Base-by-base conservation (phyloP, 768 basidiomycete species). In the Xerocomus spinulosus region DNA sequence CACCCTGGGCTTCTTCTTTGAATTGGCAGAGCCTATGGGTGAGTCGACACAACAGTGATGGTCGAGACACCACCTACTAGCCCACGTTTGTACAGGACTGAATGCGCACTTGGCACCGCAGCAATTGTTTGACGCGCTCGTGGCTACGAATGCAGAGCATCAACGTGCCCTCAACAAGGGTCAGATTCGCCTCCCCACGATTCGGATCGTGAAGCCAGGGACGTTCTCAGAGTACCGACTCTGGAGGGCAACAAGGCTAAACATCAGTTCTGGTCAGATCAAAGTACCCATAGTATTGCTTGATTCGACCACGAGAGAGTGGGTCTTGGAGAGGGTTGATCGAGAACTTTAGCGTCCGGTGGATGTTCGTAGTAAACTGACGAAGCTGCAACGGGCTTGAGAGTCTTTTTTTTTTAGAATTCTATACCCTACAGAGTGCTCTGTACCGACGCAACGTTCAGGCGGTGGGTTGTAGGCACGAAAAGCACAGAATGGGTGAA, bases 221-320 rank as follows among this genome's bases (percentile, higher is more conserved):
- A 60, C 58, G 4, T 64, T 62, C 9, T 29, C 42, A 7, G 60
- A 51, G 3, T 65, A 52, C 21, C 52, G 58, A 45, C 42, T 17
- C 28, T 53, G 48, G 51, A 54, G 33, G 39, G 38, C n/a, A 23
- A 44, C 30, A 40, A 4, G 1, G 32, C 12, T 1, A 53, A 15
- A 54, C 4, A 9, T 50, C 1, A 29, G 15, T 8, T 32, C 29
- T 4, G 46, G 42, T 9, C 51, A 54, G 30, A 42, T 54, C 25
- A 64, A 64, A n/a, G 44, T 59, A 2, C 54, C 61, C 0, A 7
- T 54, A n/a, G 51, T 54, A 3, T 21, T 55, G 3, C 9, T 43
- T 12, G 23, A 59, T 33, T 15, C 28, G 15, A 20, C 13, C 2
- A 32, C 4, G 14, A 46, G 34, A 25, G 52, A 51, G 7, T 61